Conservation (phyloP, 179 eudicot species). For the Silene noctiflora region DNA sequence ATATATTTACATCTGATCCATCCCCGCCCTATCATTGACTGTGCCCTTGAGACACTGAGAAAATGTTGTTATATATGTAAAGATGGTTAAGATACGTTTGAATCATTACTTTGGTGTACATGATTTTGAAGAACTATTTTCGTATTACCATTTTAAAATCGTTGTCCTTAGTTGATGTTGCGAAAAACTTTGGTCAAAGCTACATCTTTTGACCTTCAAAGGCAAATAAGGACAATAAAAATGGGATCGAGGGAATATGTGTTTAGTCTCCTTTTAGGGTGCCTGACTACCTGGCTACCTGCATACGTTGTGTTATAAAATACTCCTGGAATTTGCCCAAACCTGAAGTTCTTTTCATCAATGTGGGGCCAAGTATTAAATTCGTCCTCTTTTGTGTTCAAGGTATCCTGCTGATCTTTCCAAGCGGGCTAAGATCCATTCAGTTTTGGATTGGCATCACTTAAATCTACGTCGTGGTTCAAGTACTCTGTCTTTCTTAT, state of each 20-base stretch:
- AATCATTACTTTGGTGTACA: no score
- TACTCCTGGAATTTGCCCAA: background rate
- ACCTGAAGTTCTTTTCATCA: no score
- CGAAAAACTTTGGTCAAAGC: background rate
- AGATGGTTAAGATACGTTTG: no score
- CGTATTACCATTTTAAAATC: no score
- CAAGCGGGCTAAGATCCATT: constrained; percentile 75
- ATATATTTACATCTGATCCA: no score
- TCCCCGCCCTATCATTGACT: no score
- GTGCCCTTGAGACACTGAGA: no score
- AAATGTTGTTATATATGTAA: no score
- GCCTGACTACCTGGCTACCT: background rate
- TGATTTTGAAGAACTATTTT: no score
- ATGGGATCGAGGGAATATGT: no score
- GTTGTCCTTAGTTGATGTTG: background rate
- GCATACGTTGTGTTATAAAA: background rate
- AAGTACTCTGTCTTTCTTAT: constrained; percentile 36
- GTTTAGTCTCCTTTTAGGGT: background rate
- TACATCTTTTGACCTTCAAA: no score
- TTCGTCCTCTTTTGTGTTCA: constrained; percentile 1
- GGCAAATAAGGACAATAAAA: no score
- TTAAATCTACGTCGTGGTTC: constrained; percentile 73
- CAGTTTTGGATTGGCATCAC: constrained; percentile 96
- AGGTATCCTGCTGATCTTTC: constrained; percentile 86
- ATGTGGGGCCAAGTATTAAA: background rate